Conservation (phyloP, 495 filamentous ascomycete species). For the Schizothecium vesticola region DNA sequence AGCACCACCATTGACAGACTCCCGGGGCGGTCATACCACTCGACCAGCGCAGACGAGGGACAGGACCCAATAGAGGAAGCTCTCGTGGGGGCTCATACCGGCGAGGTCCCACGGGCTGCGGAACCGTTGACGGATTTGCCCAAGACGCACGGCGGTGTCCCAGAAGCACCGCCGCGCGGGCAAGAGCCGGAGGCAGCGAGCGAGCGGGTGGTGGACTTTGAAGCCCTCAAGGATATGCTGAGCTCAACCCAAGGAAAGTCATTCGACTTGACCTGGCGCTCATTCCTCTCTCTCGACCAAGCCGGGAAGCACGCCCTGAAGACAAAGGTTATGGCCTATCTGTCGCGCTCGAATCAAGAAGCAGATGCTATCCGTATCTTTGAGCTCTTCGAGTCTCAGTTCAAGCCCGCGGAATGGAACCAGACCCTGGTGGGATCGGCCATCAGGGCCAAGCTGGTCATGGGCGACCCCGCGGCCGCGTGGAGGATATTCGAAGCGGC, state of each 20-base stretch:
- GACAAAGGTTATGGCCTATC: conserved; percentile 15
- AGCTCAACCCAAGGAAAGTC: neutral
- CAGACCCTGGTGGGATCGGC: conserved; percentile 19
- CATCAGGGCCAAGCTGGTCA: conserved; percentile 20
- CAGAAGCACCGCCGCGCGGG: neutral
- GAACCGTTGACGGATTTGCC: neutral
- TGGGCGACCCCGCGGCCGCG: conserved; percentile 17
- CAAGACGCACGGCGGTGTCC: neutral
- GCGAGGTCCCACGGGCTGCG: neutral
- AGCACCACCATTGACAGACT: neutral
- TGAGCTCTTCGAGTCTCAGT: conserved; percentile 17
- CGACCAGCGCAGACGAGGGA: neutral
- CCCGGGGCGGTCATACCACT: conserved; percentile 15
- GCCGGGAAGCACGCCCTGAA: conserved; percentile 8
- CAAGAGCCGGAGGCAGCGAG: neutral
- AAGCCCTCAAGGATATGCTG: conserved; percentile 6
- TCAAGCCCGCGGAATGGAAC: conserved; percentile 19
- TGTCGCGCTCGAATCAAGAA: conserved; percentile 20
- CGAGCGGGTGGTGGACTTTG: neutral
- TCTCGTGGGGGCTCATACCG: neutral
- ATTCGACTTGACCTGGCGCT: conserved; percentile 24
- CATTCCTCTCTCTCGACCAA: conserved; percentile 21
- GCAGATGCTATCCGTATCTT: conserved; percentile 23
- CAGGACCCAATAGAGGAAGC: neutral
- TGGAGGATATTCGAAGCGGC: conserved; percentile 16